Evolutionary conservation across 1,284 basidiomycete genomes (phyloP).

Genomic region (Marasmius oreades): DNA sequence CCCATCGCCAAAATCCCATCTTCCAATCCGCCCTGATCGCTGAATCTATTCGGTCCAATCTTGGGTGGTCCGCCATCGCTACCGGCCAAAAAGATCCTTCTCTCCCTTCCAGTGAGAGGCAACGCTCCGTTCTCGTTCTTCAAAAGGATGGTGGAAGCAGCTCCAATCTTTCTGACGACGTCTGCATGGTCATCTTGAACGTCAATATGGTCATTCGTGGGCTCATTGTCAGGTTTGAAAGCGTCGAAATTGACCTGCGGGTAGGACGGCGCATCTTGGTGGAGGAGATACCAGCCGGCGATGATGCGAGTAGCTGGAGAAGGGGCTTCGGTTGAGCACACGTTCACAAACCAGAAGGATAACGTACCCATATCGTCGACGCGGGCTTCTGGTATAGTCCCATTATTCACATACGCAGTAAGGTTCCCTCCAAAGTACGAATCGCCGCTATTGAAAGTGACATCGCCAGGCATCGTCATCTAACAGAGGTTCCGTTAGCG

Average conservation of each 20-base stretch:
- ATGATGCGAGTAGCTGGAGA: slow-evolving; percentile 51
- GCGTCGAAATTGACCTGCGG: slow-evolving; percentile 29
- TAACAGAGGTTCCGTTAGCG: slow-evolving; percentile 21
- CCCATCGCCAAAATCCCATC: slow-evolving; percentile 47
- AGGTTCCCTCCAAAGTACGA: slow-evolving; percentile 39
- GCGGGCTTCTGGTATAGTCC: slow-evolving; percentile 54
- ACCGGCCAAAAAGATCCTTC: slow-evolving; percentile 58
- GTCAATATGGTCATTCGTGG: slow-evolving; percentile 60
- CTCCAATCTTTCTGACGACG: slow-evolving; percentile 67
- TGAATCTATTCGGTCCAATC: slow-evolving; percentile 35
- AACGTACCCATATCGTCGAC: slow-evolving; percentile 64
- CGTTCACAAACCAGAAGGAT: too few species aligned
- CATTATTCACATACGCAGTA: too few species aligned
- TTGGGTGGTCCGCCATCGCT: slow-evolving; percentile 69
- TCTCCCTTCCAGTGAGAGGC: slow-evolving; percentile 27
- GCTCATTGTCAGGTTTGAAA: neutral
- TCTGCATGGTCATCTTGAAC: slow-evolving; percentile 74
- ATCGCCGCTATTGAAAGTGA: slow-evolving; percentile 45
- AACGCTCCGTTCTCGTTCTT: slow-evolving; percentile 31
- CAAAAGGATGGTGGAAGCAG: slow-evolving; percentile 67
- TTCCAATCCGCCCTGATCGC: slow-evolving; percentile 77
- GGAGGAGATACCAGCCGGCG: slow-evolving; percentile 35
- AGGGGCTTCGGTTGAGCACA: too few species aligned
- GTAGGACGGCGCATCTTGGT: slow-evolving; percentile 60
- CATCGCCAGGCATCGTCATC: slow-evolving; percentile 77